phyloP scores from a whole-genome alignment of 2,329 filamentous ascomycete genomes.

The Xylariales sp. region DNA sequence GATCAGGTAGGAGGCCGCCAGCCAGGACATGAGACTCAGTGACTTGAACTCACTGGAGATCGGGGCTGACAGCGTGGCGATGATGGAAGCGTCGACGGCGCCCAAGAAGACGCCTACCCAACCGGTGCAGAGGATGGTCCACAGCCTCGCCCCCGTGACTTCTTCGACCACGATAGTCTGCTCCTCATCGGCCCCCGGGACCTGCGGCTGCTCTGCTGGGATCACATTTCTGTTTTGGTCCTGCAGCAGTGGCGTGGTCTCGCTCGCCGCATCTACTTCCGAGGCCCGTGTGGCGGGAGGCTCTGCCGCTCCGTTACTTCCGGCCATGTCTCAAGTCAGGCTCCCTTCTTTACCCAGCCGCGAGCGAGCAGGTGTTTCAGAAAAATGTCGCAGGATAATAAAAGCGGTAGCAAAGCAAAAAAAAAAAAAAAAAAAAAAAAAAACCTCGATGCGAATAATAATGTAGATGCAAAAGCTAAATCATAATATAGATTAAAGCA shows the following conservation, averaged over 20 bases:
- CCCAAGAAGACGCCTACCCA: conserved; percentile 61
- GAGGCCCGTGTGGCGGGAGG: conserved; percentile 3
- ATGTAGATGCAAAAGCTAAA: too few relatives aligned
- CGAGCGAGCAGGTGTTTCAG: too few relatives aligned
- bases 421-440: too few relatives aligned
- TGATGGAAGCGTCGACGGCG: conserved; percentile 72
- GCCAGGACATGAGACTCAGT: conserved; percentile 78
- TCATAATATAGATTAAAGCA: too few relatives aligned
- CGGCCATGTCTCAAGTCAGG: too few relatives aligned
- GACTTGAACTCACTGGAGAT: conserved; percentile 82
- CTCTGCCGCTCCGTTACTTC: neutral
- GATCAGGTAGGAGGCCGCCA: conserved; percentile 83
- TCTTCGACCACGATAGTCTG: conserved; percentile 43
- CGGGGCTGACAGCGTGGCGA: conserved; percentile 78
- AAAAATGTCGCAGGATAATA: too few relatives aligned
- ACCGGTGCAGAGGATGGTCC: conserved; percentile 49
- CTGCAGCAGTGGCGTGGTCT: conserved; percentile 19
- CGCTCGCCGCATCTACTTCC: conserved; percentile 4
- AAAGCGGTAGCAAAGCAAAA: too few relatives aligned
- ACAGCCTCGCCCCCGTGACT: conserved; percentile 42
- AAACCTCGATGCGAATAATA: too few relatives aligned
- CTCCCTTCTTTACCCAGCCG: too few relatives aligned
- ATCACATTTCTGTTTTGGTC: conserved; percentile 9
- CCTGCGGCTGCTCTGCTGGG: conserved; percentile 11
- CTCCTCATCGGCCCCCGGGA: conserved; percentile 32